Base-by-base conservation (phyloP, 176 grass and related monocot genomes). In the Cenchrus americanus region DNA sequence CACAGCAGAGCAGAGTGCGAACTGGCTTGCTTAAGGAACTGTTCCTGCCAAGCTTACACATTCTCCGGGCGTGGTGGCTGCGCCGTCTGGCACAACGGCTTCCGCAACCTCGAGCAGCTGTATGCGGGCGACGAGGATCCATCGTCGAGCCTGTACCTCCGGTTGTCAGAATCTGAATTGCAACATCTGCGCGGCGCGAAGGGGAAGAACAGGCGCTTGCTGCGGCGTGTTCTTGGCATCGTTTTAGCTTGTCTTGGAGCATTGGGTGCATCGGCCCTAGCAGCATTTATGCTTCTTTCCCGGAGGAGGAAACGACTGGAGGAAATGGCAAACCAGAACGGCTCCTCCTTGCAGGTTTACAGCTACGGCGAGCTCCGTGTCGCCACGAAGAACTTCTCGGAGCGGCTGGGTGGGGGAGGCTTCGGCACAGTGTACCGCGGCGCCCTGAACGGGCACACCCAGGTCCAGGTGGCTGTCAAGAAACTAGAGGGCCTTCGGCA, bases 351-450 rank as follows among this genome's bases (percentile, higher is more conserved):
- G 83, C 24, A 66, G 11, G 83, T 85, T 21, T 85, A 51, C 52
- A 71, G 83, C 65, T 69, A 78, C 42, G 43, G 52, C 24, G 75
- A 85, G 24, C 83, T 85, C 53, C 75, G 75, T 23, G 74, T 53
- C 27, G 83, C 75, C 75, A 85, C 83, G 24, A 84, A 76, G 12
- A 84, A 84, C 82, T 84, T 84, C 62, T 76, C 82, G 15, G 51
- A 77, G 5, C 63, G 63, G 13, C 51, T 85, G 2, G 62, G 83
- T 37, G 50, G 62, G 73, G 73, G 73, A 4, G 83, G 83, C 24
- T 77, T 77, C 82, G 82, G 73, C 40, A 58, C 82, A 6, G 73
- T 84, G 62, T 84, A 68, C 62, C 82, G 62, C n/a, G 82, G 82
- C 37, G 50, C 57, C 6, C n/a, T 77, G 37, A 55, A 19, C 17